Evolutionary conservation across 352 stramenopile species (phyloP).

Genomic region (Phytopythium kandeliae): DNA sequence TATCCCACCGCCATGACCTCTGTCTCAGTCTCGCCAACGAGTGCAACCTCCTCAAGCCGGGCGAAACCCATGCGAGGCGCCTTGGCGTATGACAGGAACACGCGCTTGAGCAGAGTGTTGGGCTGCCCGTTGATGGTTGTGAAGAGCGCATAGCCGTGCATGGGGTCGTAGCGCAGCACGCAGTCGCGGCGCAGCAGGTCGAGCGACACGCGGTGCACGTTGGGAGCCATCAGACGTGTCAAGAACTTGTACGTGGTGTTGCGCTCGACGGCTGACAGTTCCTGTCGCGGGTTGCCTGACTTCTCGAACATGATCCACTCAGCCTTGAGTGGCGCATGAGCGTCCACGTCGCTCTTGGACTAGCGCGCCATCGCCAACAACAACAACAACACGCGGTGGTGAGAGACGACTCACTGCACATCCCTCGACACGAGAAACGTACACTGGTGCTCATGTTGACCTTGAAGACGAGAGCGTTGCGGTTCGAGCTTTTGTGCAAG

Average conservation of each 20-base stretch:
- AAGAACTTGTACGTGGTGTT: constrained; percentile 51
- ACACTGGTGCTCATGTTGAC: constrained; percentile 18
- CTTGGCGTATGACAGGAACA: constrained; percentile 42
- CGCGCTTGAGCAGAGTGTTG: constrained; percentile 42
- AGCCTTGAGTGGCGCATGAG: constrained; percentile 26
- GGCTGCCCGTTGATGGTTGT: constrained; percentile 53
- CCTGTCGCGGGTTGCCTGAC: constrained; percentile 39
- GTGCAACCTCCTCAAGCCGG: constrained; percentile 28
- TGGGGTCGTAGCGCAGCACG: constrained; percentile 35
- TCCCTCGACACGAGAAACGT: constrained; percentile 1
- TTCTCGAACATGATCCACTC: constrained; percentile 77
- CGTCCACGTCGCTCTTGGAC: constrained; percentile 27
- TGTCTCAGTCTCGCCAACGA: constrained; percentile 31
- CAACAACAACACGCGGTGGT: neutral
- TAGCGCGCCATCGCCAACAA: neutral
- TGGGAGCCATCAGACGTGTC: constrained; percentile 27
- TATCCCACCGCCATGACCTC: constrained; percentile 13
- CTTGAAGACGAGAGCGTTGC: constrained; percentile 50
- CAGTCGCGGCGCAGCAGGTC: constrained; percentile 41
- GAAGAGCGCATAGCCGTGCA: constrained; percentile 34
- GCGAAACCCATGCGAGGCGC: constrained; percentile 24
- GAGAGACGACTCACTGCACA: neutral
- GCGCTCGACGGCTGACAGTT: constrained; percentile 45
- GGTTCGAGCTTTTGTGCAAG: constrained; percentile 57
- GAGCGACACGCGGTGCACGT: constrained; percentile 42